phyloP scores from a whole-genome alignment of 148 eudicot species.

The Rhododendron ovatum region DNA sequence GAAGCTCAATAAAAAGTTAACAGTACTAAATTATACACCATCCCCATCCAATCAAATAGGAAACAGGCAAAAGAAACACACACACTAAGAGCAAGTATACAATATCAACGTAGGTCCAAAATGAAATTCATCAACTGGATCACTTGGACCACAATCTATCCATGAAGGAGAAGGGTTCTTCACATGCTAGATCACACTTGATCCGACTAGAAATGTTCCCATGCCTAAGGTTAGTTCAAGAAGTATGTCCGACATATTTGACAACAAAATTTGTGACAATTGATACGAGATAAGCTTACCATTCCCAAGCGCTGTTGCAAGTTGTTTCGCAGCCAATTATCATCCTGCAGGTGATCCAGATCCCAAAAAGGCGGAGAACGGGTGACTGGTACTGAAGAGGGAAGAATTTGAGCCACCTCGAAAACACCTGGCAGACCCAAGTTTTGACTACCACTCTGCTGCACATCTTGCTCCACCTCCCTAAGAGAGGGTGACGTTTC shows the following conservation, averaged over 20 bases:
- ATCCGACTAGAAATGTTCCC: not conserved
- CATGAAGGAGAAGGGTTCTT: not conserved
- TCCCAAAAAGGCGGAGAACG: slow-evolving; percentile 42
- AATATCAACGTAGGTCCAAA: not conserved
- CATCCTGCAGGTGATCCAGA: slow-evolving; percentile 27
- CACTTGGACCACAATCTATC: not conserved
- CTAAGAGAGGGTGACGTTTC: slow-evolving; percentile 29
- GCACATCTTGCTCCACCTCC: slow-evolving; percentile 37
- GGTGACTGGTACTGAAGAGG: slow-evolving; percentile 25
- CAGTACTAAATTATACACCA: not conserved
- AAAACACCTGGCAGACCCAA: slow-evolving; percentile 25
- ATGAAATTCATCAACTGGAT: not conserved
- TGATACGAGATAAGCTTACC: slow-evolving; percentile 35
- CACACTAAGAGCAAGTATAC: not conserved
- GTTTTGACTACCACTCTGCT: slow-evolving; percentile 27
- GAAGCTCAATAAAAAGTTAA: not conserved
- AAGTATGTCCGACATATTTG: not conserved
- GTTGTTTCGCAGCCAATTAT: slow-evolving; percentile 39
- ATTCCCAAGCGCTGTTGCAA: slow-evolving; percentile 39
- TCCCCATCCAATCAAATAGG: not conserved
- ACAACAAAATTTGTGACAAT: not conserved
- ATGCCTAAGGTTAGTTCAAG: not conserved
- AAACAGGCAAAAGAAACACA: not conserved
- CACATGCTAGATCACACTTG: not conserved
- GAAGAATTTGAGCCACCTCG: slow-evolving; percentile 23